Conservation (phyloP, 306 rosid species). For the Oemleria cerasiformis region DNA sequence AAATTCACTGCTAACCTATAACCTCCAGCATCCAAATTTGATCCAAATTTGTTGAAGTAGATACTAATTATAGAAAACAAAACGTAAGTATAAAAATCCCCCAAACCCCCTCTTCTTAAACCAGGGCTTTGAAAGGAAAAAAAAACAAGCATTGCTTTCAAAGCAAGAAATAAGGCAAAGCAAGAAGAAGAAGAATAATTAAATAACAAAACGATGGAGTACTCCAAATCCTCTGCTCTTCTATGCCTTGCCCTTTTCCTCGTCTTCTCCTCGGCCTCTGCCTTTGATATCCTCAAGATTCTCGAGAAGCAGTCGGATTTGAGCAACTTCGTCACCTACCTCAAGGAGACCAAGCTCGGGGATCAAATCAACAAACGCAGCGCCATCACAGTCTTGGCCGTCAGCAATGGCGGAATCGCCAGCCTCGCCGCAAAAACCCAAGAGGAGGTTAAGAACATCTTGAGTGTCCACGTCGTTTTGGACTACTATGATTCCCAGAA, state of each 20-base stretch:
- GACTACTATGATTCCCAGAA: slow-evolving; percentile 40
- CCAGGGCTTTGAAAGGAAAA: slow-evolving; percentile 28
- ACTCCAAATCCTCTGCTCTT: slow-evolving; percentile 33
- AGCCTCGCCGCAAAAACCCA: slow-evolving; percentile 27
- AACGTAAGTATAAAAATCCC: slow-evolving; percentile 13
- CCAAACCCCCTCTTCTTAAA: not conserved
- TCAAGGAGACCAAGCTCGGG: slow-evolving; percentile 52
- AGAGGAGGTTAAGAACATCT: slow-evolving; percentile 33
- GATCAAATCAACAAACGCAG: slow-evolving; percentile 40
- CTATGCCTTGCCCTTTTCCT: slow-evolving; percentile 32
- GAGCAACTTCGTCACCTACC: slow-evolving; percentile 29
- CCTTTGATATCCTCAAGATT: slow-evolving; percentile 43
- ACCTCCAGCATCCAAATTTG: not conserved
- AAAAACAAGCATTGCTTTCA: not conserved
- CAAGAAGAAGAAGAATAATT: not conserved
- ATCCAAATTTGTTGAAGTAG: too few species aligned
- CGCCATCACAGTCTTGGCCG: slow-evolving; percentile 44
- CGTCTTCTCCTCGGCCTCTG: slow-evolving; percentile 31
- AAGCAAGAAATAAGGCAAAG: not conserved
- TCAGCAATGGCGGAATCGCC: slow-evolving; percentile 23
- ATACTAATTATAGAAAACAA: not conserved
- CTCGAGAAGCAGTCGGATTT: slow-evolving; percentile 33
- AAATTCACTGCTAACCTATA: slow-evolving; percentile 23
- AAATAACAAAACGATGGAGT: slow-evolving; percentile 30
- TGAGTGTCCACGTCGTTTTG: slow-evolving; percentile 38